Conservation (phyloP, 192 early-diverging fungal species). For the Coemansia pectinata region DNA sequence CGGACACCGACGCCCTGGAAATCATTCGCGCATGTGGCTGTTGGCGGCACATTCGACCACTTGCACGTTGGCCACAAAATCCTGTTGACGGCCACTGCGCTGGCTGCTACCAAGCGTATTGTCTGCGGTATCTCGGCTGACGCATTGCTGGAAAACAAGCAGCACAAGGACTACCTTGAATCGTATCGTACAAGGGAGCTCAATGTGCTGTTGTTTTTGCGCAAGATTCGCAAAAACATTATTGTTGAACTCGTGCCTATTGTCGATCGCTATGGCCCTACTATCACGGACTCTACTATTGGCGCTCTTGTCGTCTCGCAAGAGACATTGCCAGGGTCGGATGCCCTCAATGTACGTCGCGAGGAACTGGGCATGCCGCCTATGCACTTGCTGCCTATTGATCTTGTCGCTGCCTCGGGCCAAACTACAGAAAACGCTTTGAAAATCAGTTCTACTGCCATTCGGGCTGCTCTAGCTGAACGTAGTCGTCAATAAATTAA, state of each 20-base stretch:
- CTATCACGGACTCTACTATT: slow-evolving; percentile 68
- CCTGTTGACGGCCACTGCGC: slow-evolving; percentile 77
- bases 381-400: slow-evolving; percentile 71
- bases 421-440: slow-evolving; percentile 36
- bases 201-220: slow-evolving; percentile 65
- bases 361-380: slow-evolving; percentile 53
- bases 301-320: slow-evolving; percentile 79
- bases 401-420: slow-evolving; percentile 60
- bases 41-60: slow-evolving; percentile 98
- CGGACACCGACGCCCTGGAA: slow-evolving; percentile 28
- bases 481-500: slow-evolving; percentile 14
- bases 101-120: slow-evolving; percentile 63
- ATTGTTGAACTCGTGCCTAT: slow-evolving; percentile 67
- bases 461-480: slow-evolving; percentile 57
- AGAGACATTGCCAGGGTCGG: slow-evolving; percentile 78
- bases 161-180: slow-evolving; percentile 67
- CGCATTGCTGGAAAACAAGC: slow-evolving; percentile 69
- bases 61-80: slow-evolving; percentile 95
- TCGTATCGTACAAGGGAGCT: slow-evolving; percentile 62
- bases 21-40: slow-evolving; percentile 40
- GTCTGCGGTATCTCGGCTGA: slow-evolving; percentile 76
- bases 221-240: slow-evolving; percentile 41
- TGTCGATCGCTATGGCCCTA: slow-evolving; percentile 85
- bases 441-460: slow-evolving; percentile 81
- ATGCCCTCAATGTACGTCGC: slow-evolving; percentile 76